Evolutionary conservation across 306 rosid species (phyloP).

Genomic region (Lupinus albus): DNA sequence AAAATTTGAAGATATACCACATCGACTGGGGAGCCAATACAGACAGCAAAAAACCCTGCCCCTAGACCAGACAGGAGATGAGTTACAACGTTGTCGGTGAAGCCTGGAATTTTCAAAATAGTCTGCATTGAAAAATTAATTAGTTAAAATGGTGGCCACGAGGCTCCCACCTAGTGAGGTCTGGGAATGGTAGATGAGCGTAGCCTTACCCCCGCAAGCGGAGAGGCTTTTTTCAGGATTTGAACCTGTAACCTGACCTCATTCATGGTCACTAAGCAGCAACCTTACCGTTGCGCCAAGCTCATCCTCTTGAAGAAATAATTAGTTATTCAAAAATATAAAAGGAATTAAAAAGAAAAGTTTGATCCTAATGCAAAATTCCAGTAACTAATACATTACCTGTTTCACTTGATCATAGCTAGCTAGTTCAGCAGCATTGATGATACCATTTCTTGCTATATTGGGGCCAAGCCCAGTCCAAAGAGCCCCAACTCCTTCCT

Average conservation of each 20-base stretch:
- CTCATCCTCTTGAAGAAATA: constrained; percentile 15
- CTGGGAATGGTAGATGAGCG: too few species aligned
- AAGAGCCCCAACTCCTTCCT: constrained; percentile 92
- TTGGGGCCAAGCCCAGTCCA: constrained; percentile 99
- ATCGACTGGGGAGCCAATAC: constrained; percentile 96
- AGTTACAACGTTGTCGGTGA: constrained; percentile 80
- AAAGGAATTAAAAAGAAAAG: background rate
- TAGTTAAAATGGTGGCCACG: too few species aligned
- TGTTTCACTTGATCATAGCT: constrained; percentile 98
- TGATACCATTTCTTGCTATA: constrained; percentile 88
- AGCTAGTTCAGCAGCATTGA: constrained; percentile 96
- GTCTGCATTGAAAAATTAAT: constrained; percentile 63
- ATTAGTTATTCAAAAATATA: background rate
- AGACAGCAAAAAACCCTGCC: constrained; percentile 95
- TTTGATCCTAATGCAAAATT: constrained; percentile 27
- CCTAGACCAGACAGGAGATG: constrained; percentile 93
- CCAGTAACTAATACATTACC: constrained; percentile 41
- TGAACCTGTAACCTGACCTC: too few species aligned
- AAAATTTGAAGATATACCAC: constrained; percentile 64
- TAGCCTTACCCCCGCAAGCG: too few species aligned
- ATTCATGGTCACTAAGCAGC: too few species aligned
- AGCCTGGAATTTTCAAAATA: constrained; percentile 93
- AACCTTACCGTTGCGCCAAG: too few species aligned
- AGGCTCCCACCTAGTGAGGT: too few species aligned
- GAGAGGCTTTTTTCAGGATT: too few species aligned